Base-by-base conservation (phyloP, 1,284 basidiomycete genomes). In the Leccinum solheimii region DNA sequence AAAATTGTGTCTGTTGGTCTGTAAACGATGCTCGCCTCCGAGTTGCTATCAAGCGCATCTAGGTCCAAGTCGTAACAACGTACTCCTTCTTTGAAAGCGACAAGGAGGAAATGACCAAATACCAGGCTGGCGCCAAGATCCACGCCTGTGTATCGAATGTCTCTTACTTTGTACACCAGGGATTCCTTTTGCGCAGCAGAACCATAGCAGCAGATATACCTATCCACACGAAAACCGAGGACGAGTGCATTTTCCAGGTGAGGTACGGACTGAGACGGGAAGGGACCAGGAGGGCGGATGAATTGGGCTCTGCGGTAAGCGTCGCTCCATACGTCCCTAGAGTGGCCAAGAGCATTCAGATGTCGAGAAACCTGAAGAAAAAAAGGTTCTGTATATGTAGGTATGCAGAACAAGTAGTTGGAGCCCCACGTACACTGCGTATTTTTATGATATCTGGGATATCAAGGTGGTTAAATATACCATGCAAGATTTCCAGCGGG, bases 271-370 rank as follows among this genome's bases (percentile, higher is more conserved):
- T 68, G 69, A 2, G 53, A 63, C 10, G 26, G 57, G n/a, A 68
- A 71, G 4, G 69, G 67, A 0, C 67, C 69, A 0, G 69, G 67
- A 34, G 67, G 67, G 34, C 40, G 52, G 57, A 69, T 30, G n/a
- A 67, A 69, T 2, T 53, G 4, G 36, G 63, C 53, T 5, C 32
- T 66, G 43, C 58, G 63, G 54, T 71, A 69, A 7, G 48, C 60
- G 7, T 59, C 32, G 13, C 57, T 55, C 69, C 69, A 68, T 21
- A 71, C 14, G n/a, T 54, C 52, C 43, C 58, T 61, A 27, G n/a
- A 45, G 30, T 23, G 57, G 45, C 40, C 62, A 5, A 58, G 21
- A 3, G 8, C 32, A 3, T 68, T 61, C 23, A 71, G 36, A 45
- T 55, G 56, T 21, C 54, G 66, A 50, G 66, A 68, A 34, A 69